A percentile compares a stretch with the other conserved stretches of the same genome.
These are phyloP conservation scores for Triticum timopheevii DNA, from an alignment of 176 grass and related monocot species.

Conservation along the genomic window DNA sequence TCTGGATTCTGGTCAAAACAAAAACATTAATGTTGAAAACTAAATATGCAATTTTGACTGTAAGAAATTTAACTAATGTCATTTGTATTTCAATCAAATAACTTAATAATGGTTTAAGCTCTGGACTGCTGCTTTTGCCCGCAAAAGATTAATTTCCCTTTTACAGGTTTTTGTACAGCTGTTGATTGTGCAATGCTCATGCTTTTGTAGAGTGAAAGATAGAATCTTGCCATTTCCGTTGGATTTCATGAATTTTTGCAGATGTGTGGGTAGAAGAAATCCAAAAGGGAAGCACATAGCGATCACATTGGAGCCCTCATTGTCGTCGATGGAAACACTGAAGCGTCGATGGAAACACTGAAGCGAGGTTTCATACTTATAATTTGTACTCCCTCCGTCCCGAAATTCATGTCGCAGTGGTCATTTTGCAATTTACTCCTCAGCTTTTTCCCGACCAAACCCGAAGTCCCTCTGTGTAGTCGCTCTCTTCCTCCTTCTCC, in stretches of 20 bases:
- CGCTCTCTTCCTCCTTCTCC: too few relatives aligned
- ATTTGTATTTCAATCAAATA: neutral
- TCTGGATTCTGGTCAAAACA: neutral
- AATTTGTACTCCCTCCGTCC: neutral
- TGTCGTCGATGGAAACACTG: neutral
- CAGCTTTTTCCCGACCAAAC: too few relatives aligned
- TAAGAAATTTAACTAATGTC: neutral
- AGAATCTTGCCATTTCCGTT: neutral
- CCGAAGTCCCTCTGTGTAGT: too few relatives aligned
- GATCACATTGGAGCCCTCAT: neutral
- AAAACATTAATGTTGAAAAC: neutral
- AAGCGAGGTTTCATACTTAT: neutral
- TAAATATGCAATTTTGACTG: neutral
- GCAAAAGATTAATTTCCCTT: neutral
- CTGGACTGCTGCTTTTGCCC: neutral
- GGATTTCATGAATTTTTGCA: neutral
- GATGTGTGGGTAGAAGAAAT: neutral
- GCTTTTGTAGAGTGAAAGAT: neutral
- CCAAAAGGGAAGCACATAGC: neutral
- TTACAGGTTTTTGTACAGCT: neutral
- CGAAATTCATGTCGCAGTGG: too few relatives aligned
- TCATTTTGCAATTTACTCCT: too few relatives aligned
- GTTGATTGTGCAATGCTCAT: neutral
- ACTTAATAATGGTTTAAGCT: neutral
- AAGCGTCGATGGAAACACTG: neutral